Percentiles rank a stretch among this genome's conserved stretches.
Conservation (phyloP, 441 rosid species). For the Corymbia calophylla region DNA sequence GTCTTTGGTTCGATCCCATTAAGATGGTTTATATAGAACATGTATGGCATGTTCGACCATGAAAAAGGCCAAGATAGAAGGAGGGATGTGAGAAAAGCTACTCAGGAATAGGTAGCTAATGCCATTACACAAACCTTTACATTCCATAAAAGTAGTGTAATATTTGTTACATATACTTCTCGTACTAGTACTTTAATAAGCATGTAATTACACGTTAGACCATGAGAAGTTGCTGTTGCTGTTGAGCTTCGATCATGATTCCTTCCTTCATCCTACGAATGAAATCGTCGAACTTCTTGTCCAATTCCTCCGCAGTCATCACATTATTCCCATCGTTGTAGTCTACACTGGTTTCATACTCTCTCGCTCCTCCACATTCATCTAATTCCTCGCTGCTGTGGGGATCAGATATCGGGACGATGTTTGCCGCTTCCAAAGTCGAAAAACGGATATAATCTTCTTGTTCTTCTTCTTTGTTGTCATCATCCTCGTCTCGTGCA, state of each 20-base stretch:
- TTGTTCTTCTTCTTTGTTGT: background rate
- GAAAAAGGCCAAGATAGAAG: background rate
- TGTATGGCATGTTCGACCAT: background rate
- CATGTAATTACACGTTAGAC: slow-evolving; percentile 18
- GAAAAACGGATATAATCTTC: background rate
- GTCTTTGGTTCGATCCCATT: background rate
- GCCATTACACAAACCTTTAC: background rate
- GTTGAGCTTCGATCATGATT: slow-evolving; percentile 41
- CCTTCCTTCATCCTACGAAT: slow-evolving; percentile 60
- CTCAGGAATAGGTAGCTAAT: background rate
- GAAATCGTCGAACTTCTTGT: slow-evolving; percentile 61
- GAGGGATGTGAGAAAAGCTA: background rate
- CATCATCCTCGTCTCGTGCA: background rate
- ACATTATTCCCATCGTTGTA: slow-evolving; percentile 12
- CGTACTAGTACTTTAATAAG: background rate
- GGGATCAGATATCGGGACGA: background rate
- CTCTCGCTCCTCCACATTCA: slow-evolving; percentile 1
- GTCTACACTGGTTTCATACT: slow-evolving; percentile 3
- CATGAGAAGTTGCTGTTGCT: slow-evolving; percentile 18
- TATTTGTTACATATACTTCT: background rate
- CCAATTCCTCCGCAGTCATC: slow-evolving; percentile 38
- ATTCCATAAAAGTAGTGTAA: background rate
- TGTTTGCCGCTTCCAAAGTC: background rate
- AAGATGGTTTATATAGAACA: background rate
- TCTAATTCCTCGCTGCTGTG: background rate